A percentile compares a stretch with the other conserved stretches of the same genome.
phyloP scores from a whole-genome alignment of 2,329 filamentous ascomycete species.

The Penicillium crustosum region DNA sequence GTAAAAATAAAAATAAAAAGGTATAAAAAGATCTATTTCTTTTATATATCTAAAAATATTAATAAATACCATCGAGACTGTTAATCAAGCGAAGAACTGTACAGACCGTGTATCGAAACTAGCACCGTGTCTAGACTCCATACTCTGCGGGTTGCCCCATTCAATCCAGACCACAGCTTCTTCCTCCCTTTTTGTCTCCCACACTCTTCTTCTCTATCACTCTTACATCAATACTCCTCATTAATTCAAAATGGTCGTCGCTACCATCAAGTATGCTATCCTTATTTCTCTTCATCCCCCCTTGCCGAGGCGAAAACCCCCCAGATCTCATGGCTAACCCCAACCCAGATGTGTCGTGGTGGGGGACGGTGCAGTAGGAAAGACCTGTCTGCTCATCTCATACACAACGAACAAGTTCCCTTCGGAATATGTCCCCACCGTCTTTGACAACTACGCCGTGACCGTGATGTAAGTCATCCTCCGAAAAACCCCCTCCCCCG shows the following conservation, averaged over 20 bases:
- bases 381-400: conserved; percentile 97
- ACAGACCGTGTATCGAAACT: conserved; percentile 11
- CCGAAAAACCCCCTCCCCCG: neutral
- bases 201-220: conserved; percentile 17
- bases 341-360: conserved; percentile 86
- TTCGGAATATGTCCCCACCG: conserved; percentile 98
- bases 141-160: conserved; percentile 25
- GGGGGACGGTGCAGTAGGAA: conserved; percentile 98
- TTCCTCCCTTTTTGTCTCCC: conserved; percentile 31
- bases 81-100: neutral
- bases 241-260: conserved; percentile 55
- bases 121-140: conserved; percentile 23
- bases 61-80: neutral
- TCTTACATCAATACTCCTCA: conserved; percentile 5
- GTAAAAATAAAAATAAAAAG: neutral
- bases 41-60: neutral
- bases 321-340: conserved; percentile 4
- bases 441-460: conserved; percentile 99
- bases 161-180: conserved; percentile 30
- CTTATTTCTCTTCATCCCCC: conserved; percentile 7
- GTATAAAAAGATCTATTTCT: neutral
- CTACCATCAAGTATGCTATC: conserved; percentile 61
- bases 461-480: conserved; percentile 85
- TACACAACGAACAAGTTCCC: conserved; percentile 99
- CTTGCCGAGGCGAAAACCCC: conserved; percentile 9